These are phyloP conservation scores for Ogataea polymorpha DNA, from an alignment of 805 yeast species.

Conservation along the genomic window DNA sequence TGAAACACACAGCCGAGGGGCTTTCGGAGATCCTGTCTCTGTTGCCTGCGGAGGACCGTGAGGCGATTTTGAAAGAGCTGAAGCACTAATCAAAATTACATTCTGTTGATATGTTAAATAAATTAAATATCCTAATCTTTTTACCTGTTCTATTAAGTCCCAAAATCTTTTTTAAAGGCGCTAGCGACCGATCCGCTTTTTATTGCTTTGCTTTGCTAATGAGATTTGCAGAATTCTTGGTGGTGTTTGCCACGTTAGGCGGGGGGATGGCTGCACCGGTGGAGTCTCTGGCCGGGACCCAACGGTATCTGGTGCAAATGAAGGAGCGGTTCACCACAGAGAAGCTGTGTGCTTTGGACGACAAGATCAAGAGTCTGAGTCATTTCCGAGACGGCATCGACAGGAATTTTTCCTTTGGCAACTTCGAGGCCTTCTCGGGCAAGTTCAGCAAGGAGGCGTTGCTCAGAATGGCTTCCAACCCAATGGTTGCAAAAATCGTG, in stretches of 20 bases:
- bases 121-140: not conserved
- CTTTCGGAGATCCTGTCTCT: constrained; percentile 51
- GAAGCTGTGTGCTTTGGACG: constrained; percentile 44
- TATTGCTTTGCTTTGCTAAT: constrained; percentile 10
- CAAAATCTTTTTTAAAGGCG: constrained; percentile 7
- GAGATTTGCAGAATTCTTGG: constrained; percentile 4
- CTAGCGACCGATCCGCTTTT: constrained; percentile 8
- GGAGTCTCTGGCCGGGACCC: constrained; percentile 8
- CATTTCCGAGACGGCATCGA: constrained; percentile 47
- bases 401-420: constrained; percentile 61
- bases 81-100: not conserved
- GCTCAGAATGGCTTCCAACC: constrained; percentile 50
- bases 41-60: constrained; percentile 53
- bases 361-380: constrained; percentile 31
- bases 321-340: constrained; percentile 49
- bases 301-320: constrained; percentile 48
- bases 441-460: constrained; percentile 48
- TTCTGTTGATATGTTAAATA: constrained; percentile 2
- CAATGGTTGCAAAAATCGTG: constrained; percentile 63
- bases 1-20: constrained; percentile 52
- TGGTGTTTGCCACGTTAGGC: constrained; percentile 1
- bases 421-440: constrained; percentile 68
- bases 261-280: constrained; percentile 6
- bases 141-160: constrained; percentile 9
- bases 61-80: constrained; percentile 33